Percentiles rank a stretch among this genome's conserved stretches.
Evolutionary conservation across 2,329 filamentous ascomycete genomes (phyloP).

Genomic region (Alternaria hordeiaustralica): DNA sequence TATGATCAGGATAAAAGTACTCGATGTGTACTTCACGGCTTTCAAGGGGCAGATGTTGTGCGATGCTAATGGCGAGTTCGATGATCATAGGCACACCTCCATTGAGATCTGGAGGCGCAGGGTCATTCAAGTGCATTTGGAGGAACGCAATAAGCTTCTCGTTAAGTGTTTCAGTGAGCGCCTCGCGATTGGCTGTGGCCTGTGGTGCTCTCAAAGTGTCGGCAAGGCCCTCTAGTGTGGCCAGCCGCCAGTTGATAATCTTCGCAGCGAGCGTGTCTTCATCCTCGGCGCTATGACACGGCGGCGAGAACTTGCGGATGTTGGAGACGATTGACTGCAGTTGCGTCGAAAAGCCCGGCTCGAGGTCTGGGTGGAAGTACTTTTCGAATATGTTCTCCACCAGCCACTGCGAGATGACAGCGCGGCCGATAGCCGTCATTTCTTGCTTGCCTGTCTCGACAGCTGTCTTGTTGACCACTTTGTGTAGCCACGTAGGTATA

Average conservation of each 20-base stretch:
- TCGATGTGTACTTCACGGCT: conserved; percentile 87
- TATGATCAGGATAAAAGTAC: conserved; percentile 80
- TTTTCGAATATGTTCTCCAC: conserved; percentile 89
- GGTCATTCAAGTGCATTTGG: conserved; percentile 75
- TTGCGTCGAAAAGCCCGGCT: conserved; percentile 74
- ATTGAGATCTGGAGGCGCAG: conserved; percentile 80
- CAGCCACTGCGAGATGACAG: conserved; percentile 87
- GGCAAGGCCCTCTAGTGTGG: conserved; percentile 89
- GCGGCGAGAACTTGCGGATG: conserved; percentile 78
- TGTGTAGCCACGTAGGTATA: conserved; percentile 80
- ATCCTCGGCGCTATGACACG: conserved; percentile 80
- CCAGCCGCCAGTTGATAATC: conserved; percentile 89
- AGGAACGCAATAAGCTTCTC: conserved; percentile 73
- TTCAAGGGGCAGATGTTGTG: conserved; percentile 85
- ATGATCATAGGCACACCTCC: conserved; percentile 91
- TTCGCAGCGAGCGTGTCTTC: conserved; percentile 86
- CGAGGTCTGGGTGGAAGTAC: conserved; percentile 90
- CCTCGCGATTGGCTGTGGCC: conserved; percentile 69
- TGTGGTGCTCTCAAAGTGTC: conserved; percentile 70
- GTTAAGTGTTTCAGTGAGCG: conserved; percentile 65
- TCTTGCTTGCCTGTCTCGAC: conserved; percentile 89
- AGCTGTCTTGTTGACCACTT: conserved; percentile 83
- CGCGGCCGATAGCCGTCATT: conserved; percentile 94
- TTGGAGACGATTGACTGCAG: conserved; percentile 88
- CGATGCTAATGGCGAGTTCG: conserved; percentile 85